Evolutionary conservation across 2,329 filamentous ascomycete species (phyloP), one percentile per base, ranked within the genome.

Genomic region (Ceratocystis diversiconidia): DNA sequence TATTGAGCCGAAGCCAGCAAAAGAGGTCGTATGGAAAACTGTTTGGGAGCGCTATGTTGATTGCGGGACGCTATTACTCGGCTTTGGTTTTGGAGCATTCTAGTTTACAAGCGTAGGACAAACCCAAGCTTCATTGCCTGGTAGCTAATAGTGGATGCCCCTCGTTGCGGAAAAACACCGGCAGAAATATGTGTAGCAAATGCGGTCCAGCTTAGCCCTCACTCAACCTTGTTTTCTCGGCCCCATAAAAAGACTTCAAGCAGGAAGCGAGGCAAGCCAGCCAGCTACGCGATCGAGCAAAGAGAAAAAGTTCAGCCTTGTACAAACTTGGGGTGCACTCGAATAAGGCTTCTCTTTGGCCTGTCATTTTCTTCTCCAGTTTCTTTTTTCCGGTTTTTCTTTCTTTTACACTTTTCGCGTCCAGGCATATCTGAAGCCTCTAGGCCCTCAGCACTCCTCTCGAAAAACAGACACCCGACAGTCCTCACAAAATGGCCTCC

Each of bases 401-500:
- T 30, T 10, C 30, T 10, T 43, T 44, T 30, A 4, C 30, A 5
- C 19, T 57, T 36, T n/a, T 12, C 17, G 44, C 36, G 4, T 10
- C 4, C 3, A 41, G 57, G 46, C 65, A 10, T 36, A 28, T 41
- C 55, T 22, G 30, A 62, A n/a, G 12, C 22, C 7, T 46, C 71
- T 3, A 59, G 32, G 10, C 3, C 19, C 28, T 59, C 3, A 10
- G 15, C 19, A 59, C 55, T 36, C n/a, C 52, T 36, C 17, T n/a
- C 55, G 10, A 52, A 22, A 1, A 19, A 36, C n/a, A 59, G 30
- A 59, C 5, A 36, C 12, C 10, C 55, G 30, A 59, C 4, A 59
- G 12, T n/a, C 17, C 55, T 28, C 55, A 36, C 8, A 73, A n/a
- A 67, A 96, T 96, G 92, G 90, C 91, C 43, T 83, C 88, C 69